Conservation (phyloP, 768 basidiomycete genomes). For the Mycena vitilis region DNA sequence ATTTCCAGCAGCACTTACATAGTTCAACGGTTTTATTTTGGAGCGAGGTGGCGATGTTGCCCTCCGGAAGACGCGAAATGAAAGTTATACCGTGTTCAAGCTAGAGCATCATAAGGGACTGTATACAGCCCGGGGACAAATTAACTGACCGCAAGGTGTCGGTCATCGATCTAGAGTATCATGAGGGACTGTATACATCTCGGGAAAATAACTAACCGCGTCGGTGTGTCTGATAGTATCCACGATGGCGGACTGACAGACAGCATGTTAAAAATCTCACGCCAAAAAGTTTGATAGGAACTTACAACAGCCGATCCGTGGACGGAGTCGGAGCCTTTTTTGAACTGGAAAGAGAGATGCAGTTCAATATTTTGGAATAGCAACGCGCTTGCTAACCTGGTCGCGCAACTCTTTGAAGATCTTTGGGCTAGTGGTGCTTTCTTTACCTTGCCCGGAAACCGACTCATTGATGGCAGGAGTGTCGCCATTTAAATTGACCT, state of each 20-base stretch:
- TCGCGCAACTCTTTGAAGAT: conserved; percentile 56
- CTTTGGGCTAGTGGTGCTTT: conserved; percentile 39
- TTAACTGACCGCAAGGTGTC: conserved; percentile 76
- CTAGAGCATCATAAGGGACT: conserved; percentile 49
- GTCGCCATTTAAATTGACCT: conserved; percentile 10
- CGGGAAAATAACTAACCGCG: conserved; percentile 56
- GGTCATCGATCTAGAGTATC: conserved; percentile 71
- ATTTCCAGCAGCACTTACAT: conserved; percentile 54
- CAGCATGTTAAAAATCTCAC: not conserved
- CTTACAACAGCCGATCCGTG: conserved; percentile 59
- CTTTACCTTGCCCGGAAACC: conserved; percentile 7
- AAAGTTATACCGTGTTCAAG: conserved; percentile 78
- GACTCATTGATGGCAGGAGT: conserved; percentile 5
- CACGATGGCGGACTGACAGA: conserved; percentile 64
- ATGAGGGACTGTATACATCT: not conserved
- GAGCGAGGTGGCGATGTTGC: conserved; percentile 48
- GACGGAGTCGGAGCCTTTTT: conserved; percentile 53
- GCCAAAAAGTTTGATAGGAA: conserved; percentile 8
- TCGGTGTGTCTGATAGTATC: conserved; percentile 71
- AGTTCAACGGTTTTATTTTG: conserved; percentile 65
- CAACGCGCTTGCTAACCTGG: conserved; percentile 45
- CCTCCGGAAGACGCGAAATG: conserved; percentile 68
- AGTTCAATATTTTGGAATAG: not conserved
- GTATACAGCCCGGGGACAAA: not conserved
- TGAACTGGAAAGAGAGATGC: conserved; percentile 48